These are phyloP conservation scores for Ensete glaucum DNA, from an alignment of 176 grass and related monocot species.

Conservation along the genomic window DNA sequence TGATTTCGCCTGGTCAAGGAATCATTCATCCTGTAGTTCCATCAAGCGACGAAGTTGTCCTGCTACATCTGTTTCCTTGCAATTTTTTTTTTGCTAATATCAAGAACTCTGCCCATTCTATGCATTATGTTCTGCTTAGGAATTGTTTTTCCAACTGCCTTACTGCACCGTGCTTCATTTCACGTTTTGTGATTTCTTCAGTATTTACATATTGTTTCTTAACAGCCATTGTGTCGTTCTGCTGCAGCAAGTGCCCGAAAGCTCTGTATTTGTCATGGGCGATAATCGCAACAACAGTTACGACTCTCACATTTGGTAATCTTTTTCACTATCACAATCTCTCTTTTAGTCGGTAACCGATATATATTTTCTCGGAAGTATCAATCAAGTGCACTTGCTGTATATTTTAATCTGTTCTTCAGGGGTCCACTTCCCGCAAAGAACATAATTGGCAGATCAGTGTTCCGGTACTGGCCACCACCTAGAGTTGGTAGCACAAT, in stretches of 20 bases:
- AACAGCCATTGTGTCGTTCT: neutral
- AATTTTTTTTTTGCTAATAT: too few species aligned
- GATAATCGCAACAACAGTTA: constrained; percentile 97
- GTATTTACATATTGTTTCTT: neutral
- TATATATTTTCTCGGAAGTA: constrained; percentile 6
- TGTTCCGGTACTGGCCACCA: constrained; percentile 22
- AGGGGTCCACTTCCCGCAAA: constrained; percentile 18
- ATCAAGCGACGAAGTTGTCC: too few species aligned
- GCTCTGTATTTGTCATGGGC: constrained; percentile 90
- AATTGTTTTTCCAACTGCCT: too few species aligned
- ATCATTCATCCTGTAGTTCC: too few species aligned
- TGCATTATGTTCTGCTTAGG: too few species aligned
- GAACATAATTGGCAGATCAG: constrained; percentile 21
- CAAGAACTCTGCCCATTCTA: too few species aligned
- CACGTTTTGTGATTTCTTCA: neutral
- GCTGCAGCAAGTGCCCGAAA: constrained; percentile 85
- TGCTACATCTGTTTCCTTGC: too few species aligned
- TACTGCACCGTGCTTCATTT: too few species aligned
- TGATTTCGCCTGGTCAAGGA: too few species aligned
- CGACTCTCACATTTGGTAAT: constrained; percentile 91
- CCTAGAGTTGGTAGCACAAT: constrained; percentile 18
- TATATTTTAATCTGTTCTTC: neutral
- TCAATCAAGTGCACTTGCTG: neutral
- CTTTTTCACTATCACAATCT: neutral
- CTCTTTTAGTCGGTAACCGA: neutral